phyloP scores from a whole-genome alignment of 2,329 filamentous ascomycete species.

The Cercospora sesami region DNA sequence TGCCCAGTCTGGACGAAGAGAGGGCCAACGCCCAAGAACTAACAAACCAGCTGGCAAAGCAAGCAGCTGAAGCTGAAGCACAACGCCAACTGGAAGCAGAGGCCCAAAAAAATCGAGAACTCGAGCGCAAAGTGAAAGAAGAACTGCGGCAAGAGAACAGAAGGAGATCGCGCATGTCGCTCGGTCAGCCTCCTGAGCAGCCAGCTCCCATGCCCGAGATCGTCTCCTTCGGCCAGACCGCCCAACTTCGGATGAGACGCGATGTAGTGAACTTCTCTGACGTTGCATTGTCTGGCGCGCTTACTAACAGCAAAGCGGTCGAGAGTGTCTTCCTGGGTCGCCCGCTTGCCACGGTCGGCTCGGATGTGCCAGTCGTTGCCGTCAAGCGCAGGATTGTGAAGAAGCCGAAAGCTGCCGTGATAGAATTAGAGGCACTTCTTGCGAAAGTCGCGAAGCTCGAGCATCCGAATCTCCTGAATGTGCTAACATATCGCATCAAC shows the following conservation, averaged over 20 bases:
- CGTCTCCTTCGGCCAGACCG: conserved; percentile 36
- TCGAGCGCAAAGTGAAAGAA: conserved; percentile 68
- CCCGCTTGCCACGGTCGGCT: conserved; percentile 16
- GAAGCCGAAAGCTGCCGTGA: conserved; percentile 32
- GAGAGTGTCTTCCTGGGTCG: conserved; percentile 28
- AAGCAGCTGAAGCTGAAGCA: conserved; percentile 45
- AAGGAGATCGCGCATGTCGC: conserved; percentile 60
- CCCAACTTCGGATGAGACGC: conserved; percentile 25
- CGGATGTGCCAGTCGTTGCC: conserved; percentile 30
- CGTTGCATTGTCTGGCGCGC: conserved; percentile 26
- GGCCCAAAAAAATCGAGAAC: conserved; percentile 49
- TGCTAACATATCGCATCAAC: conserved; percentile 64
- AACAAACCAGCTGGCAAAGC: conserved; percentile 59
- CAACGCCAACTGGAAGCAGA: conserved; percentile 41
- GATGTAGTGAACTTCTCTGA: conserved; percentile 30
- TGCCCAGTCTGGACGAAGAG: conserved; percentile 88
- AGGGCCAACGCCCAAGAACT: conserved; percentile 77
- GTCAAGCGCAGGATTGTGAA: conserved; percentile 33
- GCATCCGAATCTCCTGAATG: conserved; percentile 73
- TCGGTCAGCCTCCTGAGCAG: conserved; percentile 49
- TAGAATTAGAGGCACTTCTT: conserved; percentile 48
- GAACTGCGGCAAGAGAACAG: conserved; percentile 72
- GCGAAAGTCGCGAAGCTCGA: conserved; percentile 72
- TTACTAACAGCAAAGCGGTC: conserved; percentile 20
- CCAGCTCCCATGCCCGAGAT: conserved; percentile 16